phyloP scores from a whole-genome alignment of 140 eudicot genomes.

The Ambrosia hybrid region DNA sequence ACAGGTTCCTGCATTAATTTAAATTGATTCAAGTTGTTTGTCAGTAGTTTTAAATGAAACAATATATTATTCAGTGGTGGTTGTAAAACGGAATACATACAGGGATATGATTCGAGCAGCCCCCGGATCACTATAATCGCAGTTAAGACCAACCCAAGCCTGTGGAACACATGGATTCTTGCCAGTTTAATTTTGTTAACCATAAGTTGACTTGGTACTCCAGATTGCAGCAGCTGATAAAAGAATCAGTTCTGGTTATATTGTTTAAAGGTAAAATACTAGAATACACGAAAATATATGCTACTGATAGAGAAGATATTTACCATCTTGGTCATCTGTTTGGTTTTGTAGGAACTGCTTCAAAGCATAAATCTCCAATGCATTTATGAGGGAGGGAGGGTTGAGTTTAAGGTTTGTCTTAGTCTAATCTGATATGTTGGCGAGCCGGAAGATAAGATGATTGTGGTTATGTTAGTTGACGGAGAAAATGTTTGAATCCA shows the following conservation, averaged over 20 bases:
- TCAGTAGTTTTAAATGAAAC: background rate
- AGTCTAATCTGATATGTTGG: background rate
- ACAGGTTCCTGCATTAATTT: conserved; percentile 39
- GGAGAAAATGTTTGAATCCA: background rate
- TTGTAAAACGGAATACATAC: conserved; percentile 29
- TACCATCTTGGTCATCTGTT: conserved; percentile 39
- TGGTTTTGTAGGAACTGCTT: conserved; percentile 8
- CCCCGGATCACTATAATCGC: conserved; percentile 25
- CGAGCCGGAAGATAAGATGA: background rate
- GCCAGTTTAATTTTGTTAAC: conserved; percentile 36
- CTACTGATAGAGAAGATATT: no score
- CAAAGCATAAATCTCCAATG: conserved; percentile 24
- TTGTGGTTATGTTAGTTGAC: background rate
- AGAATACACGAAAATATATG: no score
- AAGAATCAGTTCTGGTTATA: no score
- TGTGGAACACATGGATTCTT: conserved; percentile 57
- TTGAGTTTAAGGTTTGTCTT: conserved; percentile 27
- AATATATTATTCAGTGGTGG: background rate
- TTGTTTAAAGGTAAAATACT: no score
- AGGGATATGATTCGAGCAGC: conserved; percentile 41
- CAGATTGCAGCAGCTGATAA: no score
- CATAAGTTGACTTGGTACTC: conserved; percentile 37
- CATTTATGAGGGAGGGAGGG: conserved; percentile 44
- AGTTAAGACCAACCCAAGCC: conserved; percentile 39
- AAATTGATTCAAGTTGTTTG: no score